Percentiles rank a stretch among this genome's conserved stretches.
Conservation (phyloP, 2,329 filamentous ascomycete species). For the Exophiala oligosperma region DNA sequence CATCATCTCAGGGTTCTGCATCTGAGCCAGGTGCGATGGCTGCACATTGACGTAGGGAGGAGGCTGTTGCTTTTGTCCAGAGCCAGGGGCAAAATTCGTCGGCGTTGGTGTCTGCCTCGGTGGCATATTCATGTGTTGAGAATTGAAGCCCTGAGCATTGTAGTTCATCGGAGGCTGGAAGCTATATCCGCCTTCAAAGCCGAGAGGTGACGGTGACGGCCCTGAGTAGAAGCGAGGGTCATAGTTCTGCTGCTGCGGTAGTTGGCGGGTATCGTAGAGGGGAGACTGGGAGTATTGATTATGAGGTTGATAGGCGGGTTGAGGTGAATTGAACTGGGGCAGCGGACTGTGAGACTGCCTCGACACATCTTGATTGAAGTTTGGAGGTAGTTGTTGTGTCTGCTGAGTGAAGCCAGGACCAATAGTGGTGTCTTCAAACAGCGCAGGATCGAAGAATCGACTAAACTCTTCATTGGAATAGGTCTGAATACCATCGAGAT, state of each 20-base stretch:
- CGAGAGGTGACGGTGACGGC: slow-evolving; percentile 21
- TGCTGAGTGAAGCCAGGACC: slow-evolving; percentile 22
- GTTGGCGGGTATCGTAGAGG: slow-evolving; percentile 20
- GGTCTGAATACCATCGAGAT: slow-evolving; percentile 23
- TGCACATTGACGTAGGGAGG: slow-evolving; percentile 29
- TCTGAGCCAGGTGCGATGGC: slow-evolving; percentile 31
- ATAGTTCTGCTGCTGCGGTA: slow-evolving; percentile 22
- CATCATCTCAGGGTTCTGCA: slow-evolving; percentile 22
- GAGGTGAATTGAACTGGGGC: slow-evolving; percentile 22
- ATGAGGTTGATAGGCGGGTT: slow-evolving; percentile 15
- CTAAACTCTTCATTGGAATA: slow-evolving; percentile 25
- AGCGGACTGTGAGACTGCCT: slow-evolving; percentile 25
- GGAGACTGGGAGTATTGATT: slow-evolving; percentile 21
- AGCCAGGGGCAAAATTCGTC: slow-evolving; percentile 38
- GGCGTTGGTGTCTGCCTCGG: slow-evolving; percentile 20
- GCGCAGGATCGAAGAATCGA: slow-evolving; percentile 26
- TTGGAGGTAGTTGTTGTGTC: slow-evolving; percentile 17
- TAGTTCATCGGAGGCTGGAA: slow-evolving; percentile 23
- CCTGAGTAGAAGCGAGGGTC: slow-evolving; percentile 23
- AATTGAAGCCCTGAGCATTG: slow-evolving; percentile 17
- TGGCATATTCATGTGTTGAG: slow-evolving; percentile 19
- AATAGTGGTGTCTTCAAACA: slow-evolving; percentile 24
- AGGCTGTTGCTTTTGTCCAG: slow-evolving; percentile 29
- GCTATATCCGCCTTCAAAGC: slow-evolving; percentile 16
- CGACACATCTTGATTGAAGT: slow-evolving; percentile 21